phyloP scores from a whole-genome alignment of 768 basidiomycete genomes.

The Candolleomyces aberdarensis region DNA sequence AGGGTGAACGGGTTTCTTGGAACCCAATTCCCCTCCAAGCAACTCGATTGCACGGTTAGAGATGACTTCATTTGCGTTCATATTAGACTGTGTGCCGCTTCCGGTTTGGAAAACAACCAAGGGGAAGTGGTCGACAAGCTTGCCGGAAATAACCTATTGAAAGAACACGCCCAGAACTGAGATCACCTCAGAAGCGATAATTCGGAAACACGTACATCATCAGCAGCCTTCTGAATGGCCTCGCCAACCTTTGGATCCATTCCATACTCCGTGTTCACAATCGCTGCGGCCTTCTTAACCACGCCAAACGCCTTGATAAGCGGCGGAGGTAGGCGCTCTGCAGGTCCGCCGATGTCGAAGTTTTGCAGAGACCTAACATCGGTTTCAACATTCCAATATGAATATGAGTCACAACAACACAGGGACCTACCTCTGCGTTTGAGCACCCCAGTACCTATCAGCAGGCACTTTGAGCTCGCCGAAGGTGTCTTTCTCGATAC shows the following conservation, averaged over 20 bases:
- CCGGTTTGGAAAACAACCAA: slow-evolving; percentile 99
- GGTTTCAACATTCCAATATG: background rate
- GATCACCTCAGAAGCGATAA: background rate
- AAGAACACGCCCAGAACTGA: slow-evolving; percentile 3
- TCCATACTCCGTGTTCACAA: slow-evolving; percentile 88
- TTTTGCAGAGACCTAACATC: slow-evolving; percentile 80
- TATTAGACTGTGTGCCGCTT: slow-evolving; percentile 98
- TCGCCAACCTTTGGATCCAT: slow-evolving; percentile 83
- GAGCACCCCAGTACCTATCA: slow-evolving; percentile 93
- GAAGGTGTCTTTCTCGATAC: slow-evolving; percentile 91
- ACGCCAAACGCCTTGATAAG: slow-evolving; percentile 97
- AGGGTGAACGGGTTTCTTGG: slow-evolving; percentile 96
- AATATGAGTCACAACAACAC: background rate
- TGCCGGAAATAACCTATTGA: slow-evolving; percentile 90
- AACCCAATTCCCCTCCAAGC: slow-evolving; percentile 91
- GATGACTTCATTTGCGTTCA: slow-evolving; percentile 99
- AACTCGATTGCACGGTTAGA: slow-evolving; percentile 98
- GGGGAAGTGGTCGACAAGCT: slow-evolving; percentile 93
- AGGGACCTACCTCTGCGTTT: slow-evolving; percentile 78
- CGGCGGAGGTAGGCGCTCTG: slow-evolving; percentile 92
- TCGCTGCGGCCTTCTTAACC: slow-evolving; percentile 93
- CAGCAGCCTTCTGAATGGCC: slow-evolving; percentile 90
- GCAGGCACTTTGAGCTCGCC: slow-evolving; percentile 83
- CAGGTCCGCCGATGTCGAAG: slow-evolving; percentile 95
- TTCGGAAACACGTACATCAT: slow-evolving; percentile 61